Evolutionary conservation across 2,329 filamentous ascomycete species (phyloP), one percentile per base, ranked within the genome.

Genomic region (Fusarium sp.): DNA sequence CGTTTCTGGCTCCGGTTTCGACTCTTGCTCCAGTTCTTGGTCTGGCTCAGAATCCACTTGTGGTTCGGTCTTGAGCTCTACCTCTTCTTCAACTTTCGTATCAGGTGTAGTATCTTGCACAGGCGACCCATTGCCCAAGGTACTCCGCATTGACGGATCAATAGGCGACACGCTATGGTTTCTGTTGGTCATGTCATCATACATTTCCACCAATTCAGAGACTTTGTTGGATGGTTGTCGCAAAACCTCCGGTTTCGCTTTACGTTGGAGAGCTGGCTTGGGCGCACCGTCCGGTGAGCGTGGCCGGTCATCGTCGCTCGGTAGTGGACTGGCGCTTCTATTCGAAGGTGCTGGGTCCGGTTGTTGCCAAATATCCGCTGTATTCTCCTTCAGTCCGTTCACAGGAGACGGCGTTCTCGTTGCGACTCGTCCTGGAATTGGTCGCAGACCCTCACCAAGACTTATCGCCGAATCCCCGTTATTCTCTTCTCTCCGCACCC

Each of bases 171-270:
- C 51, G 34, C 62, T 69, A 8, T 46, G 52, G 13, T 38, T 67
- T n/a, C 65, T 53, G 48, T 64, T 75, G 1, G 73, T 65, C 11
- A 84, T 75, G 4, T 78, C 80, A 56, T 87, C 82, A 44, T 78
- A 84, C 74, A 81, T 78, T 22, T 77, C 77, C 29, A 84, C 83
- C 24, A 85, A 72, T 43, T 80, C 79, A 50, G 82, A 80, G 3
- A 85, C 81, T 59, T 81, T 84, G 7, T 79, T 81, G 0, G 68
- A 64, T 6, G 64, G 41, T 47, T 79, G 71, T 32, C 69, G 61
- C 4, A 52, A 55, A n/a, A 53, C 31, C 19, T 61, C 44, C 5
- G 55, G 41, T n/a, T 52, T 53, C 6, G 48, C 58, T 15, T 42
- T 46, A 4, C 44, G 45, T 9, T 53, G 61, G 8, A 68, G 44